Conservation (phyloP, 2,329 filamentous ascomycete species). For the Xylariales sp. region DNA sequence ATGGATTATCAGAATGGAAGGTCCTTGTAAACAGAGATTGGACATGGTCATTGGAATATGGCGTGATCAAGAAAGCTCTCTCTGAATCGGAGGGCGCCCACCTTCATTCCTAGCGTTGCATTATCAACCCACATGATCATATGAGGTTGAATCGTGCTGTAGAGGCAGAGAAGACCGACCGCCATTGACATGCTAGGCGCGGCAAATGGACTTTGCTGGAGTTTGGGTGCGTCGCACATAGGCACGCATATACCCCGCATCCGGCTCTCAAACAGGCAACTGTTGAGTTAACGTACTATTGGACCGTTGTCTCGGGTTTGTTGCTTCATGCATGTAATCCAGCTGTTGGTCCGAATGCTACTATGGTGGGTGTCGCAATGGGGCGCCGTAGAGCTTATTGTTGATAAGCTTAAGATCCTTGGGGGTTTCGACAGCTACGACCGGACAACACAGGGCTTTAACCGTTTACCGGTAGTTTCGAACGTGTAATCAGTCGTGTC, state of each 20-base stretch:
- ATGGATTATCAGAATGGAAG: background rate
- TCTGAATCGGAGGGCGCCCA: too few species aligned
- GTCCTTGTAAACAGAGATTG: background rate
- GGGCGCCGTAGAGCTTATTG: background rate
- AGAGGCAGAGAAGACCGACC: too few species aligned
- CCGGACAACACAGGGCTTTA: too few species aligned
- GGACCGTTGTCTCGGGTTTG: slow-evolving; percentile 1
- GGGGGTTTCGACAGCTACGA: too few species aligned
- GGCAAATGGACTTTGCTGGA: background rate
- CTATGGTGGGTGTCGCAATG: background rate
- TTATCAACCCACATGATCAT: too few species aligned
- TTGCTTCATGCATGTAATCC: background rate
- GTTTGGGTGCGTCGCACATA: background rate
- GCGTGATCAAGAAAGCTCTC: background rate
- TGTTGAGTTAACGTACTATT: slow-evolving; percentile 4
- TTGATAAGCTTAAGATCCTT: background rate
- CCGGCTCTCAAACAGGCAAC: slow-evolving; percentile 5
- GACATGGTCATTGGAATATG: background rate
- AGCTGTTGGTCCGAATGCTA: background rate
- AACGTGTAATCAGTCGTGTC: background rate
- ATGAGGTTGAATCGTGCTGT: too few species aligned
- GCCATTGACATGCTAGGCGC: background rate
- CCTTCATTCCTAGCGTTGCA: too few species aligned
- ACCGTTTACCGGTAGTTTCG: background rate
- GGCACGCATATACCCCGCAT: background rate